Evolutionary conservation across 345 rosid species (phyloP).

Genomic region (Hypericum androsaemum): DNA sequence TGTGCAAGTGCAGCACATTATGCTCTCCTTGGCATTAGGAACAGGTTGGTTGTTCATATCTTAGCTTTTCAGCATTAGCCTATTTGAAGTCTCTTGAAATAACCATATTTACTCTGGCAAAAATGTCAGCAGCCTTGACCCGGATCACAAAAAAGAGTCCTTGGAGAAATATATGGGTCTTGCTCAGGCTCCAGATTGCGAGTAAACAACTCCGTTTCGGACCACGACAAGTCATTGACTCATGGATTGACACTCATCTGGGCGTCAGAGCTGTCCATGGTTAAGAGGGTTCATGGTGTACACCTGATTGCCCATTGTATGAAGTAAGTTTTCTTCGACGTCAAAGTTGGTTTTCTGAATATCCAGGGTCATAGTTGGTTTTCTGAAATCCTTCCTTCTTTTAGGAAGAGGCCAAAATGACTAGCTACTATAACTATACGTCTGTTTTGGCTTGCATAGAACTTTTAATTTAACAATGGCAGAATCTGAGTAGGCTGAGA

Average conservation of each 20-base stretch:
- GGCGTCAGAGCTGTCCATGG: neutral
- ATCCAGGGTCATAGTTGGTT: too few species aligned
- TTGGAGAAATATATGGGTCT: constrained; percentile 93
- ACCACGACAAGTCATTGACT: neutral
- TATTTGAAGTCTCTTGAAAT: neutral
- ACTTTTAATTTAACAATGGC: too few species aligned
- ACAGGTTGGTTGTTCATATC: constrained; percentile 44
- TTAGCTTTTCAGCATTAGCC: neutral
- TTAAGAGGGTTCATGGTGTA: too few species aligned
- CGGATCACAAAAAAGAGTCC: constrained; percentile 91
- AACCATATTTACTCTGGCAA: constrained; percentile 8
- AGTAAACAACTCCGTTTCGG: constrained; percentile 9
- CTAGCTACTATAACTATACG: too few species aligned
- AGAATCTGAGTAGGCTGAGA: too few species aligned
- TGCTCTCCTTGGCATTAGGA: constrained; percentile 81
- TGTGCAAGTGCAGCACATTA: constrained; percentile 72
- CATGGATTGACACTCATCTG: neutral
- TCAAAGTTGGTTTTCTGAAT: too few species aligned
- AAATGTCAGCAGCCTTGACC: constrained; percentile 73
- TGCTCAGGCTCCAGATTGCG: constrained; percentile 26
- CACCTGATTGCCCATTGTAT: too few species aligned
- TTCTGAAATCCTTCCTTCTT: too few species aligned
- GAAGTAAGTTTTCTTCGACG: too few species aligned
- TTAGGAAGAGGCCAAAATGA: too few species aligned
- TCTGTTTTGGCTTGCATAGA: too few species aligned